Evolutionary conservation across 768 basidiomycete genomes (phyloP), one percentile per base, ranked within the genome.

Genomic region (Russula dissimulans): DNA sequence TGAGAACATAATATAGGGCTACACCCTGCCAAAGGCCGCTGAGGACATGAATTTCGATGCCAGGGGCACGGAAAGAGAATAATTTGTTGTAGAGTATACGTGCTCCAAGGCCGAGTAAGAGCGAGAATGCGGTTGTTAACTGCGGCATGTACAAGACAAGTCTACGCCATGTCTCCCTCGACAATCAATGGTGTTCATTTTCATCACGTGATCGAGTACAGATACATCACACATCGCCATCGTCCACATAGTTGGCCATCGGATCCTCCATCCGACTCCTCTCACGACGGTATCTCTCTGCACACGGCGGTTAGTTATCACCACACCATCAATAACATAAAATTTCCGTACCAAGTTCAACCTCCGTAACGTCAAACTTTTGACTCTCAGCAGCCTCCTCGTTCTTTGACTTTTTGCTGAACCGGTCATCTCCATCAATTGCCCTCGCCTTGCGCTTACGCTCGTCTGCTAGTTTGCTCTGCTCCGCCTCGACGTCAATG

Each of bases 281-380:
- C 32, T 71, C 79, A 81, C 92, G 85, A 59, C 93, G 81, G 72
- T 95, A 97, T n/a, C 89, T 90, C 86, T 97, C 92, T 91, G 76
- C 62, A 71, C 66, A 47, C 36, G 18, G 29, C 60, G 12, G 59
- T 51, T 67, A 69, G 61, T 15, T 70, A 47, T 45, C 42, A 54
- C 41, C 10, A 54, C 55, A 36, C 31, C 60, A 4, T 29, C 31
- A 64, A 3, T 41, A 48, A 54, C 59, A 56, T 34, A 47, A 56
- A 41, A 56, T 58, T 39, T 12, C 75, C 83, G 61, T 69, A 89
- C 89, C 89, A 36, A 91, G 80, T 65, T 91, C 81, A 70, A 94
- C 94, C 73, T 95, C 92, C 9, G 92, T 87, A 38, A 97, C 89
- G 51, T 95, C 94, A 69, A 86, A 83, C 52, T 79, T 80, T 18